phyloP scores from a whole-genome alignment of 768 basidiomycete genomes.

The Panus rudis region DNA sequence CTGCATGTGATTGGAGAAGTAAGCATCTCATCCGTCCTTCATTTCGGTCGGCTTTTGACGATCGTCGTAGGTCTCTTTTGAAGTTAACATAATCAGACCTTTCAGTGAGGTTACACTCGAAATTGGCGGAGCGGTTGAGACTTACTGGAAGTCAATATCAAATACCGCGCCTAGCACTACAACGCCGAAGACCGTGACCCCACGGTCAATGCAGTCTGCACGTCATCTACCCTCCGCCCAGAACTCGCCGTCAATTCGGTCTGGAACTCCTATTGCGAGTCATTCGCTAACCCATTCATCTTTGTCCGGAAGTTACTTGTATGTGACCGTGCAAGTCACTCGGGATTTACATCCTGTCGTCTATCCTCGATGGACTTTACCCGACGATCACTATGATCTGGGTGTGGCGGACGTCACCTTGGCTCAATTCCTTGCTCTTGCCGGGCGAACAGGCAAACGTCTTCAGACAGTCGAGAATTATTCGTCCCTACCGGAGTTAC shows the following conservation, averaged over 20 bases:
- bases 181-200: constrained; percentile 24
- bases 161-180: too few species aligned
- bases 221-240: constrained; percentile 9
- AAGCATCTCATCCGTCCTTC: constrained; percentile 20
- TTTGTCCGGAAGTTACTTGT: constrained; percentile 81
- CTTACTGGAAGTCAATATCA: constrained; percentile 94
- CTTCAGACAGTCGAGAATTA: constrained; percentile 11
- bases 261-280: constrained; percentile 32
- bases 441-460: constrained; percentile 39
- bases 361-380: constrained; percentile 69
- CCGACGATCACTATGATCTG: constrained; percentile 65
- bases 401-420: constrained; percentile 81
- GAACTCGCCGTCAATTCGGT: constrained; percentile 61
- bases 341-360: constrained; percentile 87
- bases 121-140: constrained; percentile 92
- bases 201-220: constrained; percentile 17
- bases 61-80: constrained; percentile 68
- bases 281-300: constrained; percentile 82
- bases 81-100: constrained; percentile 77
- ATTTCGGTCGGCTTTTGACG: background rate
- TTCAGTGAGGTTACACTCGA: constrained; percentile 91
- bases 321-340: constrained; percentile 86
- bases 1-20: constrained; percentile 94
- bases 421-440: constrained; percentile 69
- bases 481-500: constrained; percentile 36